Conservation (phyloP, 2,329 filamentous ascomycete species). For the Cladophialophora immunda region DNA sequence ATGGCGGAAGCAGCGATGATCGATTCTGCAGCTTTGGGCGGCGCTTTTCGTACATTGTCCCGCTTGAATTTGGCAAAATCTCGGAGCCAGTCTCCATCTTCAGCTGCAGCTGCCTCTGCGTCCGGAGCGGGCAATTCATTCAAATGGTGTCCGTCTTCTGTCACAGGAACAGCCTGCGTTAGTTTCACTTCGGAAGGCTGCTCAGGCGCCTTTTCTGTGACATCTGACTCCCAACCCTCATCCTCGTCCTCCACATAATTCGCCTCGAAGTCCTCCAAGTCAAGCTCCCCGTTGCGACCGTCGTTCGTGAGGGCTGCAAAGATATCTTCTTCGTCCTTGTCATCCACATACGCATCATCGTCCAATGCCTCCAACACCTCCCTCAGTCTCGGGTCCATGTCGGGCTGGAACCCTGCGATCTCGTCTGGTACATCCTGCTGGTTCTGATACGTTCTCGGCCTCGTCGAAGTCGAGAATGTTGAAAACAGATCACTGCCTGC, state of each 20-base stretch:
- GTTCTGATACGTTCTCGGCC: constrained; percentile 82
- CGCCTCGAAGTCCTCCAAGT: constrained; percentile 81
- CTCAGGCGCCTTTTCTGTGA: constrained; percentile 75
- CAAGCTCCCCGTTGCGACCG: constrained; percentile 70
- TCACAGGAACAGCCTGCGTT: constrained; percentile 11
- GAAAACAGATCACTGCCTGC: constrained; percentile 70
- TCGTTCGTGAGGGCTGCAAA: constrained; percentile 78
- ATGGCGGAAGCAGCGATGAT: constrained; percentile 52
- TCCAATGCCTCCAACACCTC: constrained; percentile 94
- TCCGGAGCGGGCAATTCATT: constrained; percentile 20
- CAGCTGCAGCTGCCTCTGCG: constrained; percentile 52
- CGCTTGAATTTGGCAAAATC: constrained; percentile 96
- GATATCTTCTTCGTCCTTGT: constrained; percentile 80
- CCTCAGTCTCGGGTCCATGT: constrained; percentile 93
- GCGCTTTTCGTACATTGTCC: constrained; percentile 62
- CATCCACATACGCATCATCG: constrained; percentile 91
- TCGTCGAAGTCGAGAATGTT: constrained; percentile 53
- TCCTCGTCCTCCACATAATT: constrained; percentile 69
- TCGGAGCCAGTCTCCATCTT: constrained; percentile 85
- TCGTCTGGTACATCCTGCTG: constrained; percentile 93
- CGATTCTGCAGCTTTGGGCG: constrained; percentile 48
- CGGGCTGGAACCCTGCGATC: constrained; percentile 92
- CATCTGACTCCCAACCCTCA: constrained; percentile 94
- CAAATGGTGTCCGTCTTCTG: background rate
- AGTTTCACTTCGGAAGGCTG: constrained; percentile 39